Evolutionary conservation across 768 basidiomycete species (phyloP), one percentile per base, ranked within the genome.

Genomic region (Dioszegia aurantiaca): DNA sequence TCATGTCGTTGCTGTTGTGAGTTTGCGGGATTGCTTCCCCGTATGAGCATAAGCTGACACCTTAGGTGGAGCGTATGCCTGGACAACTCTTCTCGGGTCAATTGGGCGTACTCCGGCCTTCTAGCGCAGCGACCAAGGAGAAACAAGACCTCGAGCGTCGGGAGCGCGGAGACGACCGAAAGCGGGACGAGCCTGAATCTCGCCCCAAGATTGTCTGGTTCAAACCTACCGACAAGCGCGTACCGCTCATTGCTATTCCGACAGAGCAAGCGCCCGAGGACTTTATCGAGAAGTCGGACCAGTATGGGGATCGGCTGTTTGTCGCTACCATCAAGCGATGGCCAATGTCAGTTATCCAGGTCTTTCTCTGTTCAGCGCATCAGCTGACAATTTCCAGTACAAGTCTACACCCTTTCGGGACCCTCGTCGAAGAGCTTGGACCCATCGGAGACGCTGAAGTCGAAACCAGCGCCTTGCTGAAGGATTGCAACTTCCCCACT

Each of bases 131-230:
- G 1, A 97, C 94, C 28, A 97, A 97, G 77, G 94, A 97, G 80
- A 97, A 97, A 77, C 93, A 98, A 74, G 94, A 98, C 63, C 90
- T 94, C 26, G 95, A 99, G 77, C 85, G 95, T 36, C 86, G 92
- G 56, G 95, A 98, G 78, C 87, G 95, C 51, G 95, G 94, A 44
- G 91, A 93, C 49, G 64, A 75, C 87, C 87, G 30, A 82, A 86
- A 67, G 86, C 87, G 76, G 85, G 93, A 40, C 94, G 94, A 44
- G 72, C 87, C 87, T 27, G 83, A 87, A 67, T 86, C 87, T 75
- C 86, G 93, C 39, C 94, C 94, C 62, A 98, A 97, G 82, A 99
- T 99, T 64, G 93, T 99, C 44, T 99, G 95, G 95, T 98, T 99
- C 83, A 94, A 97, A 80, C 95, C 95, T 3, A 97, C 94, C 26